These are phyloP conservation scores for Vitis cinerea DNA, from an alignment of 164 flowering plant genomes.

Conservation along the genomic window DNA sequence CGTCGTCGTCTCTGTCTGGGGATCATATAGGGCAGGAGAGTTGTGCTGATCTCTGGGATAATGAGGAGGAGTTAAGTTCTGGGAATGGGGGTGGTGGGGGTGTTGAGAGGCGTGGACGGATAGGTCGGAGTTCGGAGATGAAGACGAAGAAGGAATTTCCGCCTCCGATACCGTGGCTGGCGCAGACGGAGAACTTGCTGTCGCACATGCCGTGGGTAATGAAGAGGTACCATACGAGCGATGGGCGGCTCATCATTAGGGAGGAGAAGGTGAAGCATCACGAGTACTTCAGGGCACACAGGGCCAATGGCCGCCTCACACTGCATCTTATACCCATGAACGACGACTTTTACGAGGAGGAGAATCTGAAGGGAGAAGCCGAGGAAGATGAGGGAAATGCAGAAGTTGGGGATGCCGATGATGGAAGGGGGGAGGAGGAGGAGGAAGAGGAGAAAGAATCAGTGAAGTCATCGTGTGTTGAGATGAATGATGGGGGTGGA, in stretches of 20 bases:
- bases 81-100: neutral
- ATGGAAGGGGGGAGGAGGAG: neutral
- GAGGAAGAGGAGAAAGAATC: neutral
- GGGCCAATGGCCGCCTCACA: slow-evolving; percentile 40
- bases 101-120: neutral
- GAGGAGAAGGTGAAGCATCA: slow-evolving; percentile 41
- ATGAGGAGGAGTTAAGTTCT: neutral
- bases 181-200: slow-evolving; percentile 32
- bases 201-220: slow-evolving; percentile 43
- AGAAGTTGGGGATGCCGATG: neutral
- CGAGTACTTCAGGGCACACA: slow-evolving; percentile 38
- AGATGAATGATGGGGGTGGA: neutral
- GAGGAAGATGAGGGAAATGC: neutral
- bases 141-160: slow-evolving; percentile 26
- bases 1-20: slow-evolving; percentile 11
- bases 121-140: neutral
- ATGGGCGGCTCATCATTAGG: slow-evolving; percentile 41
- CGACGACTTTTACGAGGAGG: neutral
- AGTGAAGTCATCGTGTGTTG: neutral
- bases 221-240: slow-evolving; percentile 27
- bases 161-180: slow-evolving; percentile 35
- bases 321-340: slow-evolving; percentile 37
- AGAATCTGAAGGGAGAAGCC: neutral
- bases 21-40: slow-evolving; percentile 38
- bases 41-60: slow-evolving; percentile 16